Conservation (phyloP, 2,329 filamentous ascomycete genomes). For the Grosmannia serpens region DNA sequence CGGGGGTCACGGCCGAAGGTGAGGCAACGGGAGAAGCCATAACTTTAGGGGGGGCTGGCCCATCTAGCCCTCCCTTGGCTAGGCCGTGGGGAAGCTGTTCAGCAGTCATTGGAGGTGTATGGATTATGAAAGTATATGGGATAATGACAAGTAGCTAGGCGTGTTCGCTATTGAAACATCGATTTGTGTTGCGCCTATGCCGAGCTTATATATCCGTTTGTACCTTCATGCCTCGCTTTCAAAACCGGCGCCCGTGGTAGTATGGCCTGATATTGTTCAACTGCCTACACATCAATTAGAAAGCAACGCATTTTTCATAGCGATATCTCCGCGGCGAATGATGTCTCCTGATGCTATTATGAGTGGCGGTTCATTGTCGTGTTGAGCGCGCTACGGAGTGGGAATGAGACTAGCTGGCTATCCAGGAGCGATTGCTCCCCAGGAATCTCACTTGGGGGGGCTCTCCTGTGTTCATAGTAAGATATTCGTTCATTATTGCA, state of each 20-base stretch:
- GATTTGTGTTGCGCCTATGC: not conserved
- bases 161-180: too few relatives aligned
- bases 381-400: not conserved
- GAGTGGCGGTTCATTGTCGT: not conserved
- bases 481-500: too few relatives aligned
- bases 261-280: not conserved
- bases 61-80: not conserved
- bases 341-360: too few relatives aligned
- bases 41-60: not conserved
- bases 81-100: too few relatives aligned
- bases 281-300: not conserved
- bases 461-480: too few relatives aligned
- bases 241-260: not conserved
- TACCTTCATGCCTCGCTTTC: too few relatives aligned
- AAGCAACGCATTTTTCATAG: not conserved
- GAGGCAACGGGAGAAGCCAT: not conserved
- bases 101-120: too few relatives aligned
- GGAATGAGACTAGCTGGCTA: not conserved
- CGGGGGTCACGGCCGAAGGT: constrained; percentile 37
- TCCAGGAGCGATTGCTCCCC: not conserved
- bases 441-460: not conserved
- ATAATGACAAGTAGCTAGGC: too few relatives aligned
- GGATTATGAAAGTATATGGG: too few relatives aligned
- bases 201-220: not conserved
- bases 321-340: not conserved